Evolutionary conservation across 2,329 filamentous ascomycete species (phyloP).

Genomic region (Pestalotiopsis sp.): DNA sequence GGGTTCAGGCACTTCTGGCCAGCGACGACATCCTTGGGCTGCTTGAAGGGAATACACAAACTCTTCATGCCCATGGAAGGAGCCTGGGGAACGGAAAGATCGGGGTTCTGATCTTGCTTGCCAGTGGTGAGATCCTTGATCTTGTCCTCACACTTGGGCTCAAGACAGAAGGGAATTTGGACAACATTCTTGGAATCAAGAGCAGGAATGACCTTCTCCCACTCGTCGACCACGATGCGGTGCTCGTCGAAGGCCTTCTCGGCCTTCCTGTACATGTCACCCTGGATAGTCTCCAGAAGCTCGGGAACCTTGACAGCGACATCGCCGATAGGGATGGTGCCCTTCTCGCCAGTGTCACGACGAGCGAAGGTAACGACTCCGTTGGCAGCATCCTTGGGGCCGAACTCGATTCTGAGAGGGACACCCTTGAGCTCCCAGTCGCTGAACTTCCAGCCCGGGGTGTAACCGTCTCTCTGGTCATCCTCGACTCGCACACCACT

Average conservation of each 20-base stretch:
- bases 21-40: constrained; percentile 76
- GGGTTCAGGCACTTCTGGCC: constrained; percentile 93
- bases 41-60: constrained; percentile 77
- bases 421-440: constrained; percentile 98
- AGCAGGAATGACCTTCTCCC: constrained; percentile 88
- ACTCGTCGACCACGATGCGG: constrained; percentile 78
- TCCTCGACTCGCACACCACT: constrained; percentile 77
- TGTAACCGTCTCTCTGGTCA: constrained; percentile 88
- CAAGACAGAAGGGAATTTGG: constrained; percentile 87
- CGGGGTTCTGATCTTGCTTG: constrained; percentile 60
- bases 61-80: constrained; percentile 69
- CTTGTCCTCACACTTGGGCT: constrained; percentile 81
- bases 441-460: constrained; percentile 97
- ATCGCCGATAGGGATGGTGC: constrained; percentile 74
- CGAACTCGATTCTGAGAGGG: constrained; percentile 91
- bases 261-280: constrained; percentile 77
- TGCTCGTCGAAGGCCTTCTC: constrained; percentile 78
- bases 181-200: constrained; percentile 92
- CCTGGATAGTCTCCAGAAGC: constrained; percentile 87
- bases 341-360: constrained; percentile 85
- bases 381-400: constrained; percentile 89
- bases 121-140: constrained; percentile 91
- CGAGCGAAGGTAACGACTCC: constrained; percentile 83
- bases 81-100: constrained; percentile 53
- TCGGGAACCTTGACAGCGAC: constrained; percentile 73